A percentile compares a stretch with the other conserved stretches of the same genome.
Conservation (phyloP, 805 yeast species). For the Wickerhamomyces xylosicus region DNA sequence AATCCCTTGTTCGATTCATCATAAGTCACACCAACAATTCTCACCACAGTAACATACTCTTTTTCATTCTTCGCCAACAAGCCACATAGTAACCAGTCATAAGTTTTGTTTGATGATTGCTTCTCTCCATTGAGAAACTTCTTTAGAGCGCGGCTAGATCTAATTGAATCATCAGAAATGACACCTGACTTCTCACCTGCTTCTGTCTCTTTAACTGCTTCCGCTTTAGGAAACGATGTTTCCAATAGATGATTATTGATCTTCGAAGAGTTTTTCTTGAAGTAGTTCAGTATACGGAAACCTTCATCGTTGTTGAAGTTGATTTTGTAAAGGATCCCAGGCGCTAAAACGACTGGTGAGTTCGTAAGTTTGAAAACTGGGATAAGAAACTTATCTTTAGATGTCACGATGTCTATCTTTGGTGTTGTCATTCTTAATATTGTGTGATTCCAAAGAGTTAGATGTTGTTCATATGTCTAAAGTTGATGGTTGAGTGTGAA, state of each 20-base stretch:
- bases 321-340: conserved; percentile 56
- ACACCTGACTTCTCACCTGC: not conserved
- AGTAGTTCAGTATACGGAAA: conserved; percentile 33
- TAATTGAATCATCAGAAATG: conserved; percentile 8
- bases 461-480: not conserved
- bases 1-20: conserved; percentile 27
- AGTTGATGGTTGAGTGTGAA: no score
- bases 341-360: conserved; percentile 35
- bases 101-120: conserved; percentile 6
- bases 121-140: conserved; percentile 12
- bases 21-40: conserved; percentile 36
- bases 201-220: no score
- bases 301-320: conserved; percentile 38
- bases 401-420: not conserved
- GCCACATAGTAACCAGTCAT: conserved; percentile 19
- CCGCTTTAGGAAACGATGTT: conserved; percentile 1
- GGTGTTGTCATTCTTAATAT: conserved; percentile 4
- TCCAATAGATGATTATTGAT: conserved; percentile 15
- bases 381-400: conserved; percentile 4
- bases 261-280: conserved; percentile 12
- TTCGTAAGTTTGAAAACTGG: conserved; percentile 14
- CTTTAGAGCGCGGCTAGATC: conserved; percentile 12
- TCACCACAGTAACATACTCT: conserved; percentile 25
- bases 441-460: conserved; percentile 4
- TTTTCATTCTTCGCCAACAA: conserved; percentile 18